Evolutionary conservation across 768 basidiomycete genomes (phyloP), one percentile per base, ranked within the genome.

Genomic region (Mycena leptocephala): DNA sequence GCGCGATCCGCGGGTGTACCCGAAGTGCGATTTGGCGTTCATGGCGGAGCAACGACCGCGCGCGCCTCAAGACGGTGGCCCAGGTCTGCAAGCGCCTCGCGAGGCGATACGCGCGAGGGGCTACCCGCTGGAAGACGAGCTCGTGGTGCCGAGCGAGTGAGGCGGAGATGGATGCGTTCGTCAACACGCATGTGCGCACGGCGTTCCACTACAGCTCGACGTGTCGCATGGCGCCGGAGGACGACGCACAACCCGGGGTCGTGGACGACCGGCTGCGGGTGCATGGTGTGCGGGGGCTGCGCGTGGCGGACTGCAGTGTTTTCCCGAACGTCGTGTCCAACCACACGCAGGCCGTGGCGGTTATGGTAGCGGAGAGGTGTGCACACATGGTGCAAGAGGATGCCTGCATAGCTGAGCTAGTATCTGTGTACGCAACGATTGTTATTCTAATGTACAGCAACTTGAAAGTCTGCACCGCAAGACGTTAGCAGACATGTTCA

Each of bases 211-310:
- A 85, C 62, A 58, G 85, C 18, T 78, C 77, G 2, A 48, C 74
- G 2, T 80, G 79, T 61, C 30, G 74, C 11, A 80, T 80, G 79
- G 78, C 75, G n/a, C 28, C 33, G 13, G 39, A 67, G 3, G 75
- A 72, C 37, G 65, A 76, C 5, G 73, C 73, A 6, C n/a, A n/a
- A n/a, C n/a, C n/a, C n/a, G 90, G 90, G 46, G 89, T 90, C 7
- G 88, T 91, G 53, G 86, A 88, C 75, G 85, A 86, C 46, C 79
- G 85, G n/a, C 76, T 89, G 24, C 75, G 80, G 30, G 90, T 90
- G 1, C 86, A 90, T 80, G 90, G 90, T 20, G 81, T 87, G 1
- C 61, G 72, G 35, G 87, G 87, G 69, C 75, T 91, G 43, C 84
- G 90, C 37, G 87, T 87, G 41, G 82, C 82, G 43, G 87, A 87